phyloP scores from a whole-genome alignment of 208 protist species.

The Angomonas deanei region DNA sequence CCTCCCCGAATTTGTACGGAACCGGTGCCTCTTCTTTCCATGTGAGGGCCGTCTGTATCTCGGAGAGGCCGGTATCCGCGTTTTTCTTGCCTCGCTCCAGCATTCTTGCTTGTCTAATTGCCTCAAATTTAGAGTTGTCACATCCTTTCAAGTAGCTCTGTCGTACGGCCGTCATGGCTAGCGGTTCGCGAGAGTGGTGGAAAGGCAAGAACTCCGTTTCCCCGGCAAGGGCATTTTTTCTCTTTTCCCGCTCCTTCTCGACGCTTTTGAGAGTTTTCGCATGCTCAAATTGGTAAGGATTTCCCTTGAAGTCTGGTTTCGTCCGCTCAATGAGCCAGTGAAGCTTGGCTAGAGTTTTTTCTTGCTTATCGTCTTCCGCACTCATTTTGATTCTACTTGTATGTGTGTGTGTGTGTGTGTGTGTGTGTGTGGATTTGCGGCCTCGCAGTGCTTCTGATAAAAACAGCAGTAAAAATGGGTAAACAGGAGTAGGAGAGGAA shows the following conservation, averaged over 20 bases:
- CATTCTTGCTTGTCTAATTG: neutral
- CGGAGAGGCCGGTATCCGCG: constrained; percentile 45
- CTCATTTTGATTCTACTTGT: constrained; percentile 12
- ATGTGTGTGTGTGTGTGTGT: neutral
- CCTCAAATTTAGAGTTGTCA: constrained; percentile 23
- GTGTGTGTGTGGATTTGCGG: neutral
- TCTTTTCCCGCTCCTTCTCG: constrained; percentile 24
- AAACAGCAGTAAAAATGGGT: neutral
- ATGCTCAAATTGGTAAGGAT: constrained; percentile 63
- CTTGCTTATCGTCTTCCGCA: constrained; percentile 34
- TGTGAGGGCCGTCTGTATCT: constrained; percentile 61
- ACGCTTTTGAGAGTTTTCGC: constrained; percentile 63
- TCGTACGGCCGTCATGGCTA: constrained; percentile 52
- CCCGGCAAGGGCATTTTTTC: constrained; percentile 23
- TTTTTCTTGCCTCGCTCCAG: constrained; percentile 44
- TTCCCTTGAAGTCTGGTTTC: constrained; percentile 73
- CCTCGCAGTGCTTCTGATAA: neutral
- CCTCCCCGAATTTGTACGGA: neutral
- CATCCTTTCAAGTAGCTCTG: constrained; percentile 36
- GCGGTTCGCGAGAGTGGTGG: constrained; percentile 26
- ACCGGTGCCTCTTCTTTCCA: constrained; percentile 39
- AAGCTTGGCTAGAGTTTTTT: constrained; percentile 59
- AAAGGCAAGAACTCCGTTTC: constrained; percentile 66
- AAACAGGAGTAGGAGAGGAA: neutral
- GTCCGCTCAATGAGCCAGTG: constrained; percentile 71